Base-by-base conservation (phyloP, 768 basidiomycete genomes). In the Dentipellis sp. region DNA sequence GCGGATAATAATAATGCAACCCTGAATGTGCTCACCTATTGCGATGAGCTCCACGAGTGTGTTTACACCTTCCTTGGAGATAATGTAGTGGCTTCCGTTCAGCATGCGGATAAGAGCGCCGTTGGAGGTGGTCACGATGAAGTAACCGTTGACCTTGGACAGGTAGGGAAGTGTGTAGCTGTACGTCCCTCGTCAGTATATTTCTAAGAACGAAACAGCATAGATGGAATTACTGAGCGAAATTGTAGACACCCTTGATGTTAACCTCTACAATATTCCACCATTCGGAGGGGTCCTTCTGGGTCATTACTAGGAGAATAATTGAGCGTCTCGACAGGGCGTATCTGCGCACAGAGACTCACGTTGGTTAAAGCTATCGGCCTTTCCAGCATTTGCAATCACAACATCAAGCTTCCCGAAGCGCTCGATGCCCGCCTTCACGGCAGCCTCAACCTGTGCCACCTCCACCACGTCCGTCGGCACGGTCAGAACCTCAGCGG, bases 331-430 rank as follows among this genome's bases (percentile, higher is more conserved):
- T 21, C 1, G 8, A 9, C 6, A 10, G 3, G 39, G 6, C 1
- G 1, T 23, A 11, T 14, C 17, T 19, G 19, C 4, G 36, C 9
- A 53, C 17, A 9, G 6, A 23, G 38, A 35, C 12, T 40, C 52
- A 17, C 37, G 52, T 16, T 8, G 6, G 42, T 45, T 14, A 8
- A 4, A 17, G 7, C 11, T n/a, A 23, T 21, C 6, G 22, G 38
- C 11, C n/a, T 35, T 34, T 6, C 67, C 67, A 8, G 68, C 64
- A 52, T 63, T 68, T 9, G 58, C 59, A 10, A 68, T 29, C 12
- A 63, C 62, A 29, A 67, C 58, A 45, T 71, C 69, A 14, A 71
- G 61, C 16, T 48, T 55, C 2, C 67, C 68, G 50, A 64, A 69
- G 2, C 52, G 59, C 12, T 58, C 55, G 4, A 67, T 42, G 6